phyloP scores from a whole-genome alignment of 306 rosid genomes.

The Corylus avellana region DNA sequence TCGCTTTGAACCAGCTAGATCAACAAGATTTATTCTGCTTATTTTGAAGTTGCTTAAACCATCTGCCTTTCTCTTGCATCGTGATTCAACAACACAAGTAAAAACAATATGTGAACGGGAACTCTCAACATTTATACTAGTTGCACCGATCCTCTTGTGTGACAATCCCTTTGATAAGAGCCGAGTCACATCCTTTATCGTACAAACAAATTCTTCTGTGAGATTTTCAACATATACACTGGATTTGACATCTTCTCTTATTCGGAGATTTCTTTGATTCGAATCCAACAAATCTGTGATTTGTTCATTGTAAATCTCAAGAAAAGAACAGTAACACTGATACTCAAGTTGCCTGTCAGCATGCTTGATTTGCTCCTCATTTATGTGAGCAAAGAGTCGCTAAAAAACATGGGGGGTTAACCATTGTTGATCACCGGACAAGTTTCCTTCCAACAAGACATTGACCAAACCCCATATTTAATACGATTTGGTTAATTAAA shows the following conservation, averaged over 20 bases:
- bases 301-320: constrained; percentile 99
- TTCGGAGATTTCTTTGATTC: constrained; percentile 78
- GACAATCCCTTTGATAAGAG: constrained; percentile 89
- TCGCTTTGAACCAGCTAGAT: constrained; percentile 96
- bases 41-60: constrained; percentile 87
- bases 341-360: constrained; percentile 80
- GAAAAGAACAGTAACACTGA: constrained; percentile 92
- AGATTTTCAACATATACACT: constrained; percentile 99
- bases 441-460: constrained; percentile 61
- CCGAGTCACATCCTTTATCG: constrained; percentile 72
- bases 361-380: constrained; percentile 89
- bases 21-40: constrained; percentile 98
- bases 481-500: no score
- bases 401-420: constrained; percentile 87
- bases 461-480: constrained; percentile 90
- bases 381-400: constrained; percentile 79
- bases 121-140: constrained; percentile 96
- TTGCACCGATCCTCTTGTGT: constrained; percentile 93
- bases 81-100: constrained; percentile 93
- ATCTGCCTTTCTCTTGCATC: constrained; percentile 78
- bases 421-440: constrained; percentile 73
- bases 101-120: constrained; percentile 99
- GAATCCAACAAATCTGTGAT: constrained; percentile 94
- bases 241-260: constrained; percentile 98
- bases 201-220: constrained; percentile 71